Evolutionary conservation across 2,329 filamentous ascomycete genomes (phyloP).

Genomic region (Alternaria ethzedia): DNA sequence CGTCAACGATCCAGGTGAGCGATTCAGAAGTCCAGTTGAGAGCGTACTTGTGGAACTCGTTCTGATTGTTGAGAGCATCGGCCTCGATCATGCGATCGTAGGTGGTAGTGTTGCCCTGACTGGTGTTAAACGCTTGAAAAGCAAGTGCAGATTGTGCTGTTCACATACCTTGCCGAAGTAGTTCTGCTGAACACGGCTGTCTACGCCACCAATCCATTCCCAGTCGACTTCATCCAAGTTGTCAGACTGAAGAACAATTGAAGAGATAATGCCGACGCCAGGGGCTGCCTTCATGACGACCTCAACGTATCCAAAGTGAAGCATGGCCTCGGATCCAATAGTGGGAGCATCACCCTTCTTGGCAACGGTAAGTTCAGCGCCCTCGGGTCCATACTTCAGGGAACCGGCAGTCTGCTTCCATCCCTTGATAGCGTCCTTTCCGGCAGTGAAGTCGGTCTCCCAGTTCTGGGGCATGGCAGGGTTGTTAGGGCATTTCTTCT

Average conservation of each 20-base stretch:
- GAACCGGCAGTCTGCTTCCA: conserved; percentile 49
- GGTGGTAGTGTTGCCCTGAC: conserved; percentile 71
- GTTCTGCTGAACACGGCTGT: conserved; percentile 70
- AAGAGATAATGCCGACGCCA: conserved; percentile 78
- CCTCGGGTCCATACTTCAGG: conserved; percentile 53
- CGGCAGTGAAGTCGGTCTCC: conserved; percentile 54
- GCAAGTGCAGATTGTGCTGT: conserved; percentile 23
- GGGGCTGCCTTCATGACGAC: conserved; percentile 77
- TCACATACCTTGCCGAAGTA: conserved; percentile 70
- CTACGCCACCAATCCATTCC: conserved; percentile 76
- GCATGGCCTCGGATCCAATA: conserved; percentile 78
- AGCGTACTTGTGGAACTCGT: conserved; percentile 72
- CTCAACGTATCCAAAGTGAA: conserved; percentile 84
- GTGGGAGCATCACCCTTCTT: conserved; percentile 64
- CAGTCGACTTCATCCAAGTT: conserved; percentile 89
- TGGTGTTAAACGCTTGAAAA: background rate
- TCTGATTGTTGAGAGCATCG: conserved; percentile 61
- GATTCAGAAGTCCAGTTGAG: conserved; percentile 72
- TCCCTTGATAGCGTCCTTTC: conserved; percentile 45
- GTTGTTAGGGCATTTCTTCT: conserved; percentile 54
- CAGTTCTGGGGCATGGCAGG: conserved; percentile 50
- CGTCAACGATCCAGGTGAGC: conserved; percentile 75
- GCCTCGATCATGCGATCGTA: conserved; percentile 74
- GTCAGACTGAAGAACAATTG: conserved; percentile 83
- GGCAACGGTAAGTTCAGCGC: conserved; percentile 58